Evolutionary conservation across 331 rosid genomes (phyloP).

Genomic region (Cydonia oblonga): DNA sequence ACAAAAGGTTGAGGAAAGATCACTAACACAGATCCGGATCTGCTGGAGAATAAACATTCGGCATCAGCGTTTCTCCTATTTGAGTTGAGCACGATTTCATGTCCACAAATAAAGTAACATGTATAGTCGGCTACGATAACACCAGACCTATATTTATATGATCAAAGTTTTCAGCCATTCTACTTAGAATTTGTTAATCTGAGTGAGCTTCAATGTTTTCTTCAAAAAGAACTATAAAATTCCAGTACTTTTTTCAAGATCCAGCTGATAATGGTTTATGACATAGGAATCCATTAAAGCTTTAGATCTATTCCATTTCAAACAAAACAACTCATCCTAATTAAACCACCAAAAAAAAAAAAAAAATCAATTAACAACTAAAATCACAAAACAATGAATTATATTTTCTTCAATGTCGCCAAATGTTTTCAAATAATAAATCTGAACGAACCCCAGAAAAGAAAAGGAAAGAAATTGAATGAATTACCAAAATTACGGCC

Average conservation of each 20-base stretch:
- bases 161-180: not conserved
- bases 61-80: not conserved
- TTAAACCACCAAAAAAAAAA: not conserved
- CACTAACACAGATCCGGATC: not conserved
- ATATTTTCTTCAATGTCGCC: not conserved
- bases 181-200: not conserved
- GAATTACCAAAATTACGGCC: constrained; percentile 85
- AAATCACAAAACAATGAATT: not conserved
- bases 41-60: not conserved
- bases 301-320: constrained; percentile 25
- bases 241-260: not conserved
- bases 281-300: not conserved
- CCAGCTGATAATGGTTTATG: too few species aligned
- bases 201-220: not conserved
- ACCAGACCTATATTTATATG: not conserved
- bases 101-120: not conserved
- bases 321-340: not conserved
- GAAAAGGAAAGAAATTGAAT: not conserved
- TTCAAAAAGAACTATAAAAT: not conserved
- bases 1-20: not conserved
- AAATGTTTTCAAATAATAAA: constrained; percentile 2
- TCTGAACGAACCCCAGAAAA: constrained; percentile 6
- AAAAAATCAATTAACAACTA: not conserved
- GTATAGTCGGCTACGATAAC: not conserved
- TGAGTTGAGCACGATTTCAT: not conserved